A percentile compares a stretch with the other conserved stretches of the same genome.
phyloP scores from a whole-genome alignment of 2,329 filamentous ascomycete genomes.

The Zasmidium angulare region DNA sequence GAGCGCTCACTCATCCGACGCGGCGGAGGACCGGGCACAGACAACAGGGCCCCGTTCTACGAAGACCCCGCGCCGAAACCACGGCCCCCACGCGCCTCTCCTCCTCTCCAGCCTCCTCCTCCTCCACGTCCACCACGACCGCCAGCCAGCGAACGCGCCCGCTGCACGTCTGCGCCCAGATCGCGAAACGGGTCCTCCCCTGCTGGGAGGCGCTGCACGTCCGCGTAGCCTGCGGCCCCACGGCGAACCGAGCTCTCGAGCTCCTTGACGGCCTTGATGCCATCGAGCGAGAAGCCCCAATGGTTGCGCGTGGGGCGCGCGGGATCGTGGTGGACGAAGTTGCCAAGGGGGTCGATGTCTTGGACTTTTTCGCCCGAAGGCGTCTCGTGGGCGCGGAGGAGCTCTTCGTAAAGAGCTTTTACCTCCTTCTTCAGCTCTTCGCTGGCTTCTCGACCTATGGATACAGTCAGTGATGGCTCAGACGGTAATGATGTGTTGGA shows the following conservation, averaged over 20 bases:
- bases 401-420: constrained; percentile 23
- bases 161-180: constrained; percentile 20
- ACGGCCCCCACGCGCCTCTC: constrained; percentile 7
- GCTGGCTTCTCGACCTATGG: constrained; percentile 20
- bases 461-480: background rate
- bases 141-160: constrained; percentile 22
- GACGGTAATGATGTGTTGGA: background rate
- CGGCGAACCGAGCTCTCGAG: constrained; percentile 16
- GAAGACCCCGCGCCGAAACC: too few species aligned
- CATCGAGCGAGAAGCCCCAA: constrained; percentile 30
- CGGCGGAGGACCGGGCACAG: too few species aligned
- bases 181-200: constrained; percentile 5
- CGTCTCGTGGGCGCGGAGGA: constrained; percentile 28
- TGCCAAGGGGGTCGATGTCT: constrained; percentile 35
- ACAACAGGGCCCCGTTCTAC: too few species aligned
- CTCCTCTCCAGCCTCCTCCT: background rate
- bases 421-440: constrained; percentile 24
- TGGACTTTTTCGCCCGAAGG: constrained; percentile 29
- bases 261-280: constrained; percentile 24
- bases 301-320: constrained; percentile 33
- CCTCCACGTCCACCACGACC: constrained; percentile 14
- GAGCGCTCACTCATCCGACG: too few species aligned
- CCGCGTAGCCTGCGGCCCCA: constrained; percentile 23
- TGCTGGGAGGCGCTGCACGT: constrained; percentile 10
- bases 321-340: constrained; percentile 32